Evolutionary conservation across 176 grass and related monocot species (phyloP), one percentile per base, ranked within the genome.

Genomic region (Phyllostachys edulis): DNA sequence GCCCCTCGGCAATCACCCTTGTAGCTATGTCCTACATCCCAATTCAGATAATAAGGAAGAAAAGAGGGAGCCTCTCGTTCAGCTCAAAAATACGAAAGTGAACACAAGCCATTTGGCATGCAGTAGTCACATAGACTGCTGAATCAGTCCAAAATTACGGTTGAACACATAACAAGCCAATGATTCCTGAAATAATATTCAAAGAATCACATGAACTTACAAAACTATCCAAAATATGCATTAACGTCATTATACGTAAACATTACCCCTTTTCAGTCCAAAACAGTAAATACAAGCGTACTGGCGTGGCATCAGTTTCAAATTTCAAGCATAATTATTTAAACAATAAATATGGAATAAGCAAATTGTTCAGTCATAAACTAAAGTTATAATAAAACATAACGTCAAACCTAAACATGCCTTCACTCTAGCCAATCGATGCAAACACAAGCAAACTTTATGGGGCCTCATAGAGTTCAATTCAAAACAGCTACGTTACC

Each of bases 1-100:
- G 85, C 20, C 93, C 93, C 80, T 98, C 93, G 0, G 93, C 91
- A 52, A 98, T 85, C 45, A 98, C 91, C 73, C 96, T 92, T 32
- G 86, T 95, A 57, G 96, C 73, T 80, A 98, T 92, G 81, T 98
- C 96, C 93, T 98, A 71, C 67, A 89, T 64, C 40, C 69, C 44
- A 82, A 88, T 36, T 42, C 34, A 84, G 44, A 51, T 32, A 15
- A 42, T 75, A 26, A 73, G 14, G 54, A 62, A n/a, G 46, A 67
- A 62, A 61, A 63, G 63, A 76, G 60, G 17, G 23, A 24, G 10
- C n/a, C 40, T 7, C 23, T 62, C 6, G 27, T 64, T 32, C 16
- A 63, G 9, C 21, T 7, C 42, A 71, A 52, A 85, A 80, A 24
- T 42, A 85, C 12, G 21, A 65, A 71, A 38, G 1, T 12, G 4